These are phyloP conservation scores for Solanum habrochaites DNA, from an alignment of 257 asterid genomes.

Conservation along the genomic window DNA sequence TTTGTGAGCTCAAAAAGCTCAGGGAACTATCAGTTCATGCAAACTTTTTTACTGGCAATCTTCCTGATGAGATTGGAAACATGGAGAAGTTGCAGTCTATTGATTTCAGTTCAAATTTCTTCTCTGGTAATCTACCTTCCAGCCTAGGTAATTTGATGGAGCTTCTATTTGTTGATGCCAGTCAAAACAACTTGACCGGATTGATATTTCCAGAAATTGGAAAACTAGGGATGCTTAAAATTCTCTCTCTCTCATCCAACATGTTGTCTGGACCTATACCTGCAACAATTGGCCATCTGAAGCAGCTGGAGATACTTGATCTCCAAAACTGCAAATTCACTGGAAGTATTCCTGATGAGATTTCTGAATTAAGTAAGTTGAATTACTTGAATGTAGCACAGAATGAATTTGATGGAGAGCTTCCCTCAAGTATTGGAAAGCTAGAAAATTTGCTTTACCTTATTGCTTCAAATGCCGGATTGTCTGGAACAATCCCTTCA, in stretches of 20 bases:
- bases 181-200: slow-evolving; percentile 44
- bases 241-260: slow-evolving; percentile 48
- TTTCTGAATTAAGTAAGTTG: slow-evolving; percentile 35
- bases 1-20: slow-evolving; percentile 37
- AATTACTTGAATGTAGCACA: slow-evolving; percentile 41
- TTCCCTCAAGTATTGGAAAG: slow-evolving; percentile 49
- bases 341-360: slow-evolving; percentile 43
- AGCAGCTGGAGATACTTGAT: slow-evolving; percentile 30
- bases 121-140: slow-evolving; percentile 51
- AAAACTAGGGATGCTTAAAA: slow-evolving; percentile 25
- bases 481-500: slow-evolving; percentile 51
- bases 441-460: slow-evolving; percentile 35
- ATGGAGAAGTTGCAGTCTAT: slow-evolving; percentile 35
- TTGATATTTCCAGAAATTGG: slow-evolving; percentile 33
- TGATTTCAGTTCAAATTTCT: slow-evolving; percentile 50
- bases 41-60: slow-evolving; percentile 42
- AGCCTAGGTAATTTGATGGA: slow-evolving; percentile 32
- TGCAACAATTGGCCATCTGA: slow-evolving; percentile 26
- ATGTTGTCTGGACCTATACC: slow-evolving; percentile 44
- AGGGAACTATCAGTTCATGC: slow-evolving; percentile 42
- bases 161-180: slow-evolving; percentile 36
- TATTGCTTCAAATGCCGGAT: slow-evolving; percentile 37
- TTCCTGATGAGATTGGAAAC: slow-evolving; percentile 48
- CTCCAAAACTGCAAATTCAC: slow-evolving; percentile 39
- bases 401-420: slow-evolving; percentile 37